Evolutionary conservation across 2,329 filamentous ascomycete genomes (phyloP).

Genomic region (Cryphonectria parasitica): DNA sequence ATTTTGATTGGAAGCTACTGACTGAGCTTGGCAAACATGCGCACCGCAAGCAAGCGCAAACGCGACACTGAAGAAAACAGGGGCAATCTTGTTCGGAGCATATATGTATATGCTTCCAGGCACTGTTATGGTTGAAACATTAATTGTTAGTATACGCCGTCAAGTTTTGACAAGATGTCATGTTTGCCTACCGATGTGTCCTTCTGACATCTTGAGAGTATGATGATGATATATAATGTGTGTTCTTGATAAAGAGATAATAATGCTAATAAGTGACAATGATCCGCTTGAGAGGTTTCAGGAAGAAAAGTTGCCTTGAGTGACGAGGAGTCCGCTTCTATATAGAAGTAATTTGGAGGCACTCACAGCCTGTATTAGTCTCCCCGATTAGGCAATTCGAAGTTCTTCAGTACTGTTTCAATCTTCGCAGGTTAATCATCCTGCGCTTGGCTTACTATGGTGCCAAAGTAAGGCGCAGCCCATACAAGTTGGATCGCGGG

Average conservation of each 20-base stretch:
- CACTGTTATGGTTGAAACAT: conserved; percentile 25
- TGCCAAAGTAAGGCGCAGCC: neutral
- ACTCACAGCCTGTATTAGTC: too few species aligned
- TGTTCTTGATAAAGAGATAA: neutral
- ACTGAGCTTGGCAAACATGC: conserved; percentile 37
- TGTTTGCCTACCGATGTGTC: neutral
- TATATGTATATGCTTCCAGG: conserved; percentile 38
- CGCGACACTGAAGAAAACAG: conserved; percentile 42
- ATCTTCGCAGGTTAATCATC: neutral
- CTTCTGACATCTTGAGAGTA: conserved; percentile 12
- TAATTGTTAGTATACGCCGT: neutral
- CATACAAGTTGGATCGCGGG: neutral
- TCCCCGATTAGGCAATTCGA: neutral
- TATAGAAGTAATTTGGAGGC: neutral
- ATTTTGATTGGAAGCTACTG: conserved; percentile 3
- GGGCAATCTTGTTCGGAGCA: conserved; percentile 42
- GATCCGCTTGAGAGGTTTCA: neutral
- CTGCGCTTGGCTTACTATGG: neutral
- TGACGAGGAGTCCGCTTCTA: neutral
- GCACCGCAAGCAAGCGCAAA: conserved; percentile 36
- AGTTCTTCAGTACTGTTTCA: neutral
- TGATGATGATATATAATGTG: too few species aligned
- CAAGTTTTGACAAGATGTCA: neutral
- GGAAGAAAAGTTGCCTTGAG: neutral
- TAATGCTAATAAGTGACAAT: neutral